These are phyloP conservation scores for Rheum nobile DNA, from an alignment of 148 eudicot species.

Conservation along the genomic window DNA sequence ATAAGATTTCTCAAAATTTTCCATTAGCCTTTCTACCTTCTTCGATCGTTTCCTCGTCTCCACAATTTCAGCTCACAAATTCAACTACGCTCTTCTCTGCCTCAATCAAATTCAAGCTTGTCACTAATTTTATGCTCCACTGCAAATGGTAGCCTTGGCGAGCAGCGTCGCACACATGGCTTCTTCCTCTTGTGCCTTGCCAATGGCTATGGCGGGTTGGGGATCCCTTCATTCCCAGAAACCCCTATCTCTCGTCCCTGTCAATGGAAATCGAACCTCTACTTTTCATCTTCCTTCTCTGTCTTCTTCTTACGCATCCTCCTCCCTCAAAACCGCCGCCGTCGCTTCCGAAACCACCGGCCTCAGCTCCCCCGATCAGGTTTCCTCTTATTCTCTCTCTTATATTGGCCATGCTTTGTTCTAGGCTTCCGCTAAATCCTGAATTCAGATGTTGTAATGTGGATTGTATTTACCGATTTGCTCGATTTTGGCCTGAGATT, in stretches of 20 bases:
- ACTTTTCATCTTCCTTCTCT: slow-evolving; percentile 9
- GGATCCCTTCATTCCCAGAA: background rate
- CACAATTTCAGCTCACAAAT: background rate
- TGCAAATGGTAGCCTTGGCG: background rate
- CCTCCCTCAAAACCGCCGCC: slow-evolving; percentile 10
- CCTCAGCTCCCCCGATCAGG: slow-evolving; percentile 26
- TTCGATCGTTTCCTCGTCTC: background rate
- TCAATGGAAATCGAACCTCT: background rate
- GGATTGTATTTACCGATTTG: background rate
- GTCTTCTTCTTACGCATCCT: slow-evolving; percentile 6
- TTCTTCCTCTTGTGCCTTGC: background rate
- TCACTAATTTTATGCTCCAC: background rate
- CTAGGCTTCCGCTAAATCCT: background rate
- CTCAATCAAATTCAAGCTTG: background rate
- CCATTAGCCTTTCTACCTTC: background rate
- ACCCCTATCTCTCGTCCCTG: background rate
- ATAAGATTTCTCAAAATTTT: background rate
- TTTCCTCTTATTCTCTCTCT: background rate
- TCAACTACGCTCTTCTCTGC: background rate
- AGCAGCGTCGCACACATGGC: background rate
- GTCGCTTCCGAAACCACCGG: slow-evolving; percentile 27
- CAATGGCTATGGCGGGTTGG: background rate
- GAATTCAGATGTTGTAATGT: background rate
- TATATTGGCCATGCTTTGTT: background rate
- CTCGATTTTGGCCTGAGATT: background rate